Conservation (phyloP, 73 alveolate genomes). For the Blepharisma stoltei region DNA sequence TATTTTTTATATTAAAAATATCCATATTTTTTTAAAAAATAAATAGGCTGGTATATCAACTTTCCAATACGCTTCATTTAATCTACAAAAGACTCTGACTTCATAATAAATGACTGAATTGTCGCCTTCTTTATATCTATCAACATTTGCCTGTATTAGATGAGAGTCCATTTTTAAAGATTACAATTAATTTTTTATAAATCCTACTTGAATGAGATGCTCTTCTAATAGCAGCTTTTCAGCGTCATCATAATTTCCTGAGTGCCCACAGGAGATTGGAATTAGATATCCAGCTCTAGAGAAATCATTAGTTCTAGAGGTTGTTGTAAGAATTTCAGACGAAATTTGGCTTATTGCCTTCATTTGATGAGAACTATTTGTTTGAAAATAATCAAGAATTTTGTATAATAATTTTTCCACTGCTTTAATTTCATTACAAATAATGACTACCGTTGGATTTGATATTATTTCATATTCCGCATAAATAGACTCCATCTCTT, state of each 20-base stretch:
- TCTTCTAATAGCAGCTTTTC: conserved; percentile 37
- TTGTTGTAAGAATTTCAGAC: too few relatives aligned
- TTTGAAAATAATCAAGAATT: not conserved
- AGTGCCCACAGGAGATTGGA: conserved; percentile 52
- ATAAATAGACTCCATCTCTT: not conserved
- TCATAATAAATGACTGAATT: too few relatives aligned
- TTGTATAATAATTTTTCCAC: not conserved
- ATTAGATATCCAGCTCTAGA: conserved; percentile 42
- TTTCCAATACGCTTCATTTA: too few relatives aligned
- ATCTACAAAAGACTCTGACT: too few relatives aligned
- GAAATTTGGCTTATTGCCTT: too few relatives aligned
- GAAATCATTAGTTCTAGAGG: not conserved
- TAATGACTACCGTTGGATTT: not conserved
- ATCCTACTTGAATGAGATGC: conserved; percentile 35
- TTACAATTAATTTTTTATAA: not conserved
- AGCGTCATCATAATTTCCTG: conserved; percentile 41
- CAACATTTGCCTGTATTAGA: too few relatives aligned
- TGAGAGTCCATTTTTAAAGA: too few relatives aligned
- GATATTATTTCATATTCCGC: not conserved
- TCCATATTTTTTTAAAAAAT: too few relatives aligned
- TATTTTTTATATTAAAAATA: too few relatives aligned
- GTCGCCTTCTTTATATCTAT: too few relatives aligned
- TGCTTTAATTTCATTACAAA: not conserved
- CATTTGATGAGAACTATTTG: too few relatives aligned
- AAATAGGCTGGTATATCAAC: too few relatives aligned